Evolutionary conservation across 495 filamentous ascomycete genomes (phyloP), one percentile per base, ranked within the genome.

Genomic region (Penicillium roqueforti): DNA sequence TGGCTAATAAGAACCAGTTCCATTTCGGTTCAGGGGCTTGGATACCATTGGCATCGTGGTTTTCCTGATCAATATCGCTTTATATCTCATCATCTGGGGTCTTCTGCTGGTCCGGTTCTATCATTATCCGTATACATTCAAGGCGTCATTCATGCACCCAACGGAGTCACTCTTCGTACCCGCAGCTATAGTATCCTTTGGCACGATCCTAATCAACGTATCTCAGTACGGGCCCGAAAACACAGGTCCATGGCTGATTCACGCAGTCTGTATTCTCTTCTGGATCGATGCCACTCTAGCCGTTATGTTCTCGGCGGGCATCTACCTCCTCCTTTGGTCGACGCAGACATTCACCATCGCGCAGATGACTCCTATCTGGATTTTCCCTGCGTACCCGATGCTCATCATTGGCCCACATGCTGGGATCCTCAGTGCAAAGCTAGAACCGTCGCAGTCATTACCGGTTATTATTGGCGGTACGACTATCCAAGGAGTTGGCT

Each of bases 331-430:
- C 7, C 68, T 92, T 63, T 87, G 84, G 84, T 85, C 82, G 25
- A 86, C 84, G 1, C 79, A 83, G 57, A 82, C 85, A 20, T 92
- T 92, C 60, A 91, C 89, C 2, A 89, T 95, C 31, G 83, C 84
- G 18, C 83, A 85, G 31, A 95, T 95, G 90, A 95, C 90, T 0
- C 90, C 90, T 0, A 83, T 92, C 42, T 95, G 89, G 90, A 91
- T 95, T 31, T 95, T 95, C 55, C 90, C 90, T 0, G 89, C 88
- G 1, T 95, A 95, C 57, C 90, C 90, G 0, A 80, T 95, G 51
- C 80, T 95, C 6, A 82, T 95, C 0, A 80, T 87, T 5, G 90
- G 87, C 7, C 88, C 89, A 0, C 82, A 88, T 65, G 89, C 87
- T 42, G 79, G 79, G 9, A 80, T 85, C 40, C 73, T 95, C 13